A percentile compares a stretch with the other conserved stretches of the same genome.
These are phyloP conservation scores for Ophiostoma ips DNA, from an alignment of 2,329 filamentous ascomycete genomes.

Conservation along the genomic window DNA sequence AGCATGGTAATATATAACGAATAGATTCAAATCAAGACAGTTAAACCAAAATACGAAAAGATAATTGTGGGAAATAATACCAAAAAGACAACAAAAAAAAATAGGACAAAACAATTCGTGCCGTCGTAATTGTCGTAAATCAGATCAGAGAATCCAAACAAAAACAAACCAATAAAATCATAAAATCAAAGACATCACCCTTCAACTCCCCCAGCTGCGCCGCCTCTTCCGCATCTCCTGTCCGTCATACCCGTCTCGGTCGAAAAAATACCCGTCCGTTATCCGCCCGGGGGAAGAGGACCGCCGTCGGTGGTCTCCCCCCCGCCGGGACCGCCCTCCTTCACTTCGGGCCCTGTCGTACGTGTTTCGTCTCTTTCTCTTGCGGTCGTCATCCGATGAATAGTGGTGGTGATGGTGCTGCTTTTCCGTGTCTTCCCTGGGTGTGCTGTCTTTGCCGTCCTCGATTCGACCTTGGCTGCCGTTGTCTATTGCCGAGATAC, in stretches of 20 bases:
- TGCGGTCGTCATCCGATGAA: constrained; percentile 11
- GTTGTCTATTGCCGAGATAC: neutral
- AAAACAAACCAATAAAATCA: neutral
- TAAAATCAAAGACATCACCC: neutral
- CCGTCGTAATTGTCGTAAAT: too few relatives aligned
- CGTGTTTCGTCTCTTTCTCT: constrained; percentile 2
- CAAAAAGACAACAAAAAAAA: too few relatives aligned
- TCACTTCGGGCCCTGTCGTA: neutral
- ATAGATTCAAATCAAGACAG: neutral
- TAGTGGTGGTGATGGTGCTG: neutral
- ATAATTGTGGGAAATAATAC: neutral
- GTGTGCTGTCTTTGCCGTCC: constrained; percentile 5
- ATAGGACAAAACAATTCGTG: neutral
- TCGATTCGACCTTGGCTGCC: neutral
- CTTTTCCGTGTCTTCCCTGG: neutral
- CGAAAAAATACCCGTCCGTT: constrained; percentile 1
- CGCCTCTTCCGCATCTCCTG: constrained; percentile 5
- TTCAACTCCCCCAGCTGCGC: constrained; percentile 7
- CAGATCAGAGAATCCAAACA: too few relatives aligned
- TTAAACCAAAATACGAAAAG: neutral
- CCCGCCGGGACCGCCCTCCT: neutral
- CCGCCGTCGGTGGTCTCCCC: neutral
- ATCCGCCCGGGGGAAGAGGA: neutral
- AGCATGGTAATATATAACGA: neutral
- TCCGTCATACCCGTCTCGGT: neutral